These are phyloP conservation scores for Sphagnum tenellum DNA, from an alignment of 225 moss, liverwort and hornwort genomes.

Conservation along the genomic window DNA sequence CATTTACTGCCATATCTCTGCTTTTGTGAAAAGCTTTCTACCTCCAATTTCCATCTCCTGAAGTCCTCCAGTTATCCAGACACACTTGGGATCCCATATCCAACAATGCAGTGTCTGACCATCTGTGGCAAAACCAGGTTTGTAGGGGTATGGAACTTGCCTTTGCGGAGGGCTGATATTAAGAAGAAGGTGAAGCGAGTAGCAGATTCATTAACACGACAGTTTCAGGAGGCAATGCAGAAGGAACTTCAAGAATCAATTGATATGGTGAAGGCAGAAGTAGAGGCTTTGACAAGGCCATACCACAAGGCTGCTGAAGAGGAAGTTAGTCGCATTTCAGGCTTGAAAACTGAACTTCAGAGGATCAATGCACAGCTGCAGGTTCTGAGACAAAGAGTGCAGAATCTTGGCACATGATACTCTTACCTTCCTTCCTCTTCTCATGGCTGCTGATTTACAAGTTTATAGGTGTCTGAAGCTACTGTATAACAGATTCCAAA, in stretches of 20 bases:
- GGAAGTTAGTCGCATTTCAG: constrained; percentile 34
- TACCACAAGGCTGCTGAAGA: constrained; percentile 49
- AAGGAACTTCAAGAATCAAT: constrained; percentile 58
- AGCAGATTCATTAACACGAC: constrained; percentile 59
- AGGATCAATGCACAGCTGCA: constrained; percentile 51
- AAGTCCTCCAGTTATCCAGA: no score
- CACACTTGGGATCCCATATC: no score
- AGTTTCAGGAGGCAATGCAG: constrained; percentile 70
- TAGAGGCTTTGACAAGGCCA: constrained; percentile 52
- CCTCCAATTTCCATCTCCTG: not conserved
- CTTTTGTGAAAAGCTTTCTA: not conserved
- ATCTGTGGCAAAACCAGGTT: constrained; percentile 26
- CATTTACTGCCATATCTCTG: not conserved
- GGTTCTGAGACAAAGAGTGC: constrained; percentile 66
- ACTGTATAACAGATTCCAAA: no score
- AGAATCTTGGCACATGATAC: constrained; percentile 58
- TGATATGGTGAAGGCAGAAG: constrained; percentile 41
- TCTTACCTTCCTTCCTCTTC: constrained; percentile 5
- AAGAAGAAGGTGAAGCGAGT: constrained; percentile 74
- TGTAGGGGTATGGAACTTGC: constrained; percentile 77
- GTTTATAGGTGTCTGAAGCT: no score
- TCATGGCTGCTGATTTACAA: no score
- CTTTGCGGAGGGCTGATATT: constrained; percentile 57
- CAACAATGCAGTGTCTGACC: no score
- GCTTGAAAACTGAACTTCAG: constrained; percentile 48